A percentile compares a stretch with the other conserved stretches of the same genome.
phyloP scores from a whole-genome alignment of 345 rosid species.

The Aquilaria sinensis region DNA sequence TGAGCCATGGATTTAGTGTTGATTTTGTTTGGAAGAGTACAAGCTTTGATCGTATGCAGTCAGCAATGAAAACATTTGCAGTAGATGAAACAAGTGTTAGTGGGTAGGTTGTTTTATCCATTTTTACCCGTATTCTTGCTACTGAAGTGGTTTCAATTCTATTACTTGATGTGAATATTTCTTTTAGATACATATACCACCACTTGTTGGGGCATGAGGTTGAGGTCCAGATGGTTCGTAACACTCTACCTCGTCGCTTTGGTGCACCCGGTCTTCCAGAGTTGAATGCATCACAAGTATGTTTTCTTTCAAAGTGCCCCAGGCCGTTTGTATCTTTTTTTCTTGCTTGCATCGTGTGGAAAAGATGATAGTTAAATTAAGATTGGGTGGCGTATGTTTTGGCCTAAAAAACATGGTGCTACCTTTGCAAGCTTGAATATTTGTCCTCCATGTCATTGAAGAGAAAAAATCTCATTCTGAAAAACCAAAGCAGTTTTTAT shows the following conservation, averaged over 20 bases:
- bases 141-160: not conserved
- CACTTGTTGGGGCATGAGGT: conserved; percentile 98
- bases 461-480: no score
- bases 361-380: no score
- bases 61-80: conserved; percentile 99
- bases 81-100: conserved; percentile 99
- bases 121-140: not conserved
- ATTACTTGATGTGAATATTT: not conserved
- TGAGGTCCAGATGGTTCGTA: conserved; percentile 95
- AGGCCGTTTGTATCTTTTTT: not conserved
- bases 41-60: conserved; percentile 99
- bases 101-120: conserved; percentile 53
- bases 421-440: not conserved
- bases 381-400: not conserved
- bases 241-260: conserved; percentile 86
- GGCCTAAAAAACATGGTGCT: not conserved
- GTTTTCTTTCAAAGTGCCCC: no score
- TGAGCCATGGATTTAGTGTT: conserved; percentile 93
- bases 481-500: no score
- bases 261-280: conserved; percentile 99
- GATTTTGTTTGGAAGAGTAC: conserved; percentile 99
- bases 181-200: conserved; percentile 83
- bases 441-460: no score
- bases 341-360: not conserved
- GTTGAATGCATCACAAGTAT: conserved; percentile 97